phyloP scores from a whole-genome alignment of 768 basidiomycete species.

The Termitomyces sp. region DNA sequence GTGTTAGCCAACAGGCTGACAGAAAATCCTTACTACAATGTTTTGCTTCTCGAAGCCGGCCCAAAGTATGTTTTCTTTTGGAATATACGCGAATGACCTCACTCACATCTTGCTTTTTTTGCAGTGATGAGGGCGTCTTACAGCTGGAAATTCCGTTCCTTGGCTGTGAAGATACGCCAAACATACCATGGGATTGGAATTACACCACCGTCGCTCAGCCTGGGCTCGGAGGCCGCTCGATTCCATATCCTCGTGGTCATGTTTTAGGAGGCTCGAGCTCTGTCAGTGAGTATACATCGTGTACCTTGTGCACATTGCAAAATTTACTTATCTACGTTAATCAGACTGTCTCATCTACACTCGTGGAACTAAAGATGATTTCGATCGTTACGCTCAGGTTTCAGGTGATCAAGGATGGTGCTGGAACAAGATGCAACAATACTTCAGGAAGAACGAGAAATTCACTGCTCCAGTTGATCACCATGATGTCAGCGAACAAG shows the following conservation, averaged over 20 bases:
- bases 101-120: not conserved
- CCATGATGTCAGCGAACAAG: constrained; percentile 21
- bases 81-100: not conserved
- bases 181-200: constrained; percentile 10
- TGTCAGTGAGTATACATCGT: not conserved
- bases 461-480: not conserved
- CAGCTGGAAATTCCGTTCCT: constrained; percentile 5
- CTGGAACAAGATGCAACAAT: constrained; percentile 12
- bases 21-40: constrained; percentile 7
- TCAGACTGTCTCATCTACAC: not conserved
- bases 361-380: constrained; percentile 18
- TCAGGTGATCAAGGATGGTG: too few species aligned
- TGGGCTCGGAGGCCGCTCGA: constrained; percentile 3
- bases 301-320: too few species aligned
- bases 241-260: constrained; percentile 9
- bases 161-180: not conserved
- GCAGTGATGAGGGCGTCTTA: constrained; percentile 2
- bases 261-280: constrained; percentile 8
- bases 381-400: constrained; percentile 18
- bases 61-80: not conserved
- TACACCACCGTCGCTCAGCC: constrained; percentile 6
- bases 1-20: constrained; percentile 7
- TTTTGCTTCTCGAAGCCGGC: constrained; percentile 10
- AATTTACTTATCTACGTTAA: not conserved
- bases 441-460: constrained; percentile 22